phyloP scores from a whole-genome alignment of 1,139 yeast species.

The Pichia sp. region DNA sequence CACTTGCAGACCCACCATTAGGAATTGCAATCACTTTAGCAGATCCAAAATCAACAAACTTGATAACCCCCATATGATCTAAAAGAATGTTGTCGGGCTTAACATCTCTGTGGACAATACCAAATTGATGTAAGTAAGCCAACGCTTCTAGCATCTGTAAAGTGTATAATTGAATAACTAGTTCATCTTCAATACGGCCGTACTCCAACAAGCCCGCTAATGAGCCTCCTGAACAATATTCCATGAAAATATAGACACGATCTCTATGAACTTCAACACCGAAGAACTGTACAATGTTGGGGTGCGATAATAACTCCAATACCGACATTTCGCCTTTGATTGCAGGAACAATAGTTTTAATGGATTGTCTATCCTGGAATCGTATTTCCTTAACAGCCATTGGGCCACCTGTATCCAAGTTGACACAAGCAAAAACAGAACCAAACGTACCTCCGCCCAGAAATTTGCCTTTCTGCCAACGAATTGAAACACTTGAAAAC shows the following conservation, averaged over 20 bases:
- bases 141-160: slow-evolving; percentile 93
- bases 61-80: slow-evolving; percentile 89
- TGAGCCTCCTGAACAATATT: slow-evolving; percentile 95
- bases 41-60: slow-evolving; percentile 96
- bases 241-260: slow-evolving; percentile 94
- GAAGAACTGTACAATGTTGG: slow-evolving; percentile 90
- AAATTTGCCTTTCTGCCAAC: slow-evolving; percentile 95
- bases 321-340: slow-evolving; percentile 97
- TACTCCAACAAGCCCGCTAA: slow-evolving; percentile 77
- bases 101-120: slow-evolving; percentile 95
- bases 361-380: slow-evolving; percentile 83
- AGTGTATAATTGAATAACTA: slow-evolving; percentile 86
- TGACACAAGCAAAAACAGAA: slow-evolving; percentile 85
- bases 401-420: slow-evolving; percentile 91
- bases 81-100: slow-evolving; percentile 91
- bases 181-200: slow-evolving; percentile 93
- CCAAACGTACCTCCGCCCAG: slow-evolving; percentile 98
- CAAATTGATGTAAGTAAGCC: slow-evolving; percentile 90
- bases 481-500: slow-evolving; percentile 82
- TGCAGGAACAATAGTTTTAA: slow-evolving; percentile 79
- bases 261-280: slow-evolving; percentile 98
- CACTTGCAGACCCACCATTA: slow-evolving; percentile 40
- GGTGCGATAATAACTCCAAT: slow-evolving; percentile 89
- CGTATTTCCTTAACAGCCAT: slow-evolving; percentile 96
- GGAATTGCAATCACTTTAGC: slow-evolving; percentile 87